phyloP scores from a whole-genome alignment of 2,329 filamentous ascomycete genomes.

The Nigrograna mackinnonii region DNA sequence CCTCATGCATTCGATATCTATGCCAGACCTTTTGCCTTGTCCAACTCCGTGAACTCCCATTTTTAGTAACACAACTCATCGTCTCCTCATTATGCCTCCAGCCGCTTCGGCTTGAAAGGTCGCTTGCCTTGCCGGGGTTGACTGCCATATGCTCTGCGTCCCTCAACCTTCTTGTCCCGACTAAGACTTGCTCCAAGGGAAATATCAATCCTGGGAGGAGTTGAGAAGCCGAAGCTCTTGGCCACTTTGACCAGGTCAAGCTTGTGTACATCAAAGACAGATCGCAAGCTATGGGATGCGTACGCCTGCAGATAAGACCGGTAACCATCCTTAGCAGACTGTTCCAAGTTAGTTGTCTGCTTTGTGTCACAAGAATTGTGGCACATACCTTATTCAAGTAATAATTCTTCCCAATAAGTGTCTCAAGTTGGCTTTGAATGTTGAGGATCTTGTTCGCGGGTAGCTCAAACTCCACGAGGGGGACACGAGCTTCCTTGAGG shows the following conservation, averaged over 20 bases:
- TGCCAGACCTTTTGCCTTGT: too few species aligned
- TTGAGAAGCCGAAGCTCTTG: conserved; percentile 79
- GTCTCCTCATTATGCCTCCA: neutral
- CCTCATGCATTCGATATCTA: too few species aligned
- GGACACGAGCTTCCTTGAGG: conserved; percentile 87
- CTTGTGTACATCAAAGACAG: conserved; percentile 84
- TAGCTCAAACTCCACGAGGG: conserved; percentile 95
- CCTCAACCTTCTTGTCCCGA: conserved; percentile 67
- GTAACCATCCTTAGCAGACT: conserved; percentile 74
- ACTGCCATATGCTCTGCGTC: conserved; percentile 74
- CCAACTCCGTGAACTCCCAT: too few species aligned
- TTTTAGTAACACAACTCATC: too few species aligned
- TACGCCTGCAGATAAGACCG: conserved; percentile 94
- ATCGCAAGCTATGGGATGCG: conserved; percentile 79
- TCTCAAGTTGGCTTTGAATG: conserved; percentile 75
- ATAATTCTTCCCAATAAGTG: conserved; percentile 93
- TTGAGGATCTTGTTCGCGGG: conserved; percentile 90
- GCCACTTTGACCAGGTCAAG: conserved; percentile 82
- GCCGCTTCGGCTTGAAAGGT: conserved; percentile 53
- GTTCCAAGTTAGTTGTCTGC: conserved; percentile 8
- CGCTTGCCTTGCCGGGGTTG: conserved; percentile 70
- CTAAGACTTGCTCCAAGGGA: conserved; percentile 76
- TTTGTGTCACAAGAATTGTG: neutral
- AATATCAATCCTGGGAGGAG: conserved; percentile 79
- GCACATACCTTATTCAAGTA: conserved; percentile 82